These are phyloP conservation scores for Triticum timopheevii DNA, from an alignment of 176 grass and related monocot species.

Conservation along the genomic window DNA sequence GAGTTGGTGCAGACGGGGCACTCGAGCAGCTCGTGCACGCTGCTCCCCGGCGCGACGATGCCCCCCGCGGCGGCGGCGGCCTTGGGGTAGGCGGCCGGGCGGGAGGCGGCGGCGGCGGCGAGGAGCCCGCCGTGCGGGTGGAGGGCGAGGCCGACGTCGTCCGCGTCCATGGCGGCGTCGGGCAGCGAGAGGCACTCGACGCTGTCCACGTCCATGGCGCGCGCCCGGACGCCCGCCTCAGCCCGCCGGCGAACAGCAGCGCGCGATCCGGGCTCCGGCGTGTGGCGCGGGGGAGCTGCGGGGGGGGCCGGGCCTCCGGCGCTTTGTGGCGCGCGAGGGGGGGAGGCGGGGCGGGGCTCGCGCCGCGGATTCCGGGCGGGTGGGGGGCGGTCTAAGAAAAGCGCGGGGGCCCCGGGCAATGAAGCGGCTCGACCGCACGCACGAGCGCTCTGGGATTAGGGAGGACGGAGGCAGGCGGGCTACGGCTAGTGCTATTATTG, in stretches of 20 bases:
- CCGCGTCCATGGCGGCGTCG: constrained; percentile 43
- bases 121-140: constrained; percentile 29
- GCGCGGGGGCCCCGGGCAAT: not conserved
- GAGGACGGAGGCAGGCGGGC: not conserved
- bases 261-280: constrained; percentile 12
- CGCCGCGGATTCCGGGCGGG: constrained; percentile 29
- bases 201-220: constrained; percentile 58
- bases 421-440: not conserved
- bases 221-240: constrained; percentile 17
- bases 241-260: constrained; percentile 4
- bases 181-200: constrained; percentile 73
- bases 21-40: constrained; percentile 93
- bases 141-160: constrained; percentile 36
- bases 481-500: not conserved
- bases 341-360: not conserved
- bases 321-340: constrained; percentile 30
- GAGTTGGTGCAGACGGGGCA: constrained; percentile 98
- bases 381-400: constrained; percentile 12
- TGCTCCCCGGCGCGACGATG: constrained; percentile 31
- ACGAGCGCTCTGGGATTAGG: constrained; percentile 7
- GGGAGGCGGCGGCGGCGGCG: constrained; percentile 26
- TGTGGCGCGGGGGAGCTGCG: not conserved
- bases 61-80: not conserved
- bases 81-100: constrained; percentile 37
- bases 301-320: not conserved